Base-by-base conservation (phyloP, 1,284 basidiomycete genomes). In the Ganoderma lucidum region DNA sequence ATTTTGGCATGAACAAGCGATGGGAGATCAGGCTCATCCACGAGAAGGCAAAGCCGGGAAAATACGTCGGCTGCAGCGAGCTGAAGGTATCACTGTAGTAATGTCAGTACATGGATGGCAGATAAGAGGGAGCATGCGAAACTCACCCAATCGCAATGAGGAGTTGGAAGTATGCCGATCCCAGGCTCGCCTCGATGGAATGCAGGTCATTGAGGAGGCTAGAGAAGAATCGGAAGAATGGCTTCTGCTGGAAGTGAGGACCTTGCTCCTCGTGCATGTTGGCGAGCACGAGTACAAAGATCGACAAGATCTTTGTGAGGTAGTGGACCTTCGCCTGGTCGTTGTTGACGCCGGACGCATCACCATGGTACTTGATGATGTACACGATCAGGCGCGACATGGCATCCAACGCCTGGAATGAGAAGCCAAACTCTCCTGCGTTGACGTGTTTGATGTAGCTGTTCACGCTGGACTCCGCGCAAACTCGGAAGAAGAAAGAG, bases 361-460 rank as follows among this genome's bases (percentile, higher is more conserved):
- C 97, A 32, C 96, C 96, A 75, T 99, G 97, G 80, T 99, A 99
- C 85, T 99, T 99, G 89, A 99, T 97, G 85, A 99, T 98, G 80
- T 98, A 95, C 60, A 97, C 95, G 73, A 99, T 96, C 74, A 99
- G 85, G 75, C 96, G 91, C 60, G 97, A 96, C 85, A 99, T 93
- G 10, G 98, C 96, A 81, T 99, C 98, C 74, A 99, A 86, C 19
- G 96, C 95, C 79, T 96, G 95, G 85, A 96, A 99, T 23, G 94
- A 90, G 63, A 90, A 88, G 28, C 90, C 87, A 62, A 89, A 90
- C 70, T 96, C 93, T 62, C 94, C 94, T 35, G 89, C 85, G 39
- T 93, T 88, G 70, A 95, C 87, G 75, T 92, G 93, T 82, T 97
- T 96, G 80, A 93, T 88, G 83, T 98, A 99, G 80, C 92, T 93